Base-by-base conservation (phyloP, 345 rosid species). In the Hirschfeldia incana region DNA sequence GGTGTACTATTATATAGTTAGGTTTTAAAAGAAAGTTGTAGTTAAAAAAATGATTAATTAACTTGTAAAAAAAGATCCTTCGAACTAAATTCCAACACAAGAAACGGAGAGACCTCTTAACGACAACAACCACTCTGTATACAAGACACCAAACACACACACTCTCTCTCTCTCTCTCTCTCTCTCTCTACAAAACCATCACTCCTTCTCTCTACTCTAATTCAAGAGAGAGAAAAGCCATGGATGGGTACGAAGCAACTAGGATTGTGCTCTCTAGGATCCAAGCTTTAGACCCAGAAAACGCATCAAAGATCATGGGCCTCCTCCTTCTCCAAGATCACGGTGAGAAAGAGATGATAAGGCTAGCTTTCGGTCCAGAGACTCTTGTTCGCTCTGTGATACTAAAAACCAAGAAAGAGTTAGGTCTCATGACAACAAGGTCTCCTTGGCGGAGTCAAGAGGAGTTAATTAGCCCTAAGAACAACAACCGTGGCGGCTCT, bases 281-380 rank as follows among this genome's bases (percentile, higher is more conserved):
- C 84, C 92, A 91, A 73, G 85, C 59, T 74, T 30, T 88, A 57
- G 98, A 93, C 84, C 92, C 94, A 34, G 96, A 94, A 16, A 90
- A 90, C 85, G 95, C 98, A 13, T 91, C 98, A 33, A 94, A 87
- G 85, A 94, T 92, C 90, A 92, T 94, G 92, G 94, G 97, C 76
- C 84, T 91, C 37, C 91, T 94, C 76, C 89, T 93, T 51, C 88
- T 91, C 66, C 91, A 93, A 81, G 98, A 93, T 67, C 94, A 90
- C 33, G 94, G 97, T 26, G 98, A 94, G 65, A 92, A 94, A 67
- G 98, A 92, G 82, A 90, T 92, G 97, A 92, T 94, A 76, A 84
- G 98, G 75, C 84, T 94, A 46, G 98, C 96, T 80, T 89, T 89
- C 82, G 97, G 97, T 10, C 94, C 98, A 0, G 96, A 92, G 79